Evolutionary conservation across 345 rosid genomes (phyloP).

Genomic region (Dovyalis caffra): DNA sequence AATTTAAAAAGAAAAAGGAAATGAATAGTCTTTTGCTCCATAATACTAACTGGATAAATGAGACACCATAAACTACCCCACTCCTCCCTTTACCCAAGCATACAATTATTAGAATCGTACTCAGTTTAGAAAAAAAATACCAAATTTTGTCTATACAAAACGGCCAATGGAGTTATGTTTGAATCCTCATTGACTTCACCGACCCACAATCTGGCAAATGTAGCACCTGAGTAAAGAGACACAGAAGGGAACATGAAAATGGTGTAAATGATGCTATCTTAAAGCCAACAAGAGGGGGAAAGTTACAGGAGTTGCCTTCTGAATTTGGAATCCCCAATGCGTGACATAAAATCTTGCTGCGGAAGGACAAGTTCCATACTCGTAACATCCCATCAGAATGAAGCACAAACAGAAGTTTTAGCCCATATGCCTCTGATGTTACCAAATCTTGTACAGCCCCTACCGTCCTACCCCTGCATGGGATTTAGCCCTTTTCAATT

Average conservation of each 20-base stretch:
- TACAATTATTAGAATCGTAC: background rate
- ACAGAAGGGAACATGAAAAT: constrained; percentile 18
- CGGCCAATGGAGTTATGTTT: constrained; percentile 56
- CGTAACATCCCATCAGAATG: constrained; percentile 69
- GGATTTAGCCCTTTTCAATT: constrained; percentile 4
- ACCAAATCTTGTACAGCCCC: constrained; percentile 68
- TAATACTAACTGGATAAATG: too few relatives aligned
- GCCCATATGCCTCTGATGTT: constrained; percentile 49
- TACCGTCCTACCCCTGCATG: constrained; percentile 62
- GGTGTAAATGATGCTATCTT: background rate
- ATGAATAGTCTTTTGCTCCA: too few relatives aligned
- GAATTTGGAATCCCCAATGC: constrained; percentile 41
- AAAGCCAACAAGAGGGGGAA: background rate
- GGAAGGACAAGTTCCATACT: constrained; percentile 63
- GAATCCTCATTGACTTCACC: constrained; percentile 50
- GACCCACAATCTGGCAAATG: constrained; percentile 60
- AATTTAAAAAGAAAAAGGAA: too few relatives aligned
- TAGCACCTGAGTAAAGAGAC: constrained; percentile 48
- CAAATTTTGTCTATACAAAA: constrained; percentile 47
- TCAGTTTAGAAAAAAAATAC: constrained; percentile 41
- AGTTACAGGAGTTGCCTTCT: constrained; percentile 50
- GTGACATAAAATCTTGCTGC: constrained; percentile 58
- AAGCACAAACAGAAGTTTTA: constrained; percentile 50
- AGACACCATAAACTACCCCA: too few relatives aligned
- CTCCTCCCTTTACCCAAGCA: background rate